A percentile compares a stretch with the other conserved stretches of the same genome.
phyloP scores from a whole-genome alignment of 2,329 filamentous ascomycete genomes.

The Paraphaeosphaeria sporulosa region DNA sequence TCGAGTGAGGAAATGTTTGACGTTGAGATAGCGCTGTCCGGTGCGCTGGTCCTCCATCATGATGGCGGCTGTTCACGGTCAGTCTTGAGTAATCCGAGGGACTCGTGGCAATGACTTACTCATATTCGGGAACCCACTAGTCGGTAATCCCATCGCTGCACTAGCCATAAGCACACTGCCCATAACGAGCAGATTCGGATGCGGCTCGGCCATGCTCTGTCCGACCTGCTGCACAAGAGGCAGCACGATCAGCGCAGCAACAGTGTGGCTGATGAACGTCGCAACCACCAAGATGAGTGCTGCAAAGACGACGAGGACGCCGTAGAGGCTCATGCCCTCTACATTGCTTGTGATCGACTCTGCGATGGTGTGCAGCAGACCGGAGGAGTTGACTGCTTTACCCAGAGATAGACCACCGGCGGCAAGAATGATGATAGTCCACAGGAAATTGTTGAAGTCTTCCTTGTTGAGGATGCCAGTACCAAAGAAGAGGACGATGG shows the following conservation, averaged over 20 bases:
- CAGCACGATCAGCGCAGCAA: slow-evolving; percentile 92
- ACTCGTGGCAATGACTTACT: slow-evolving; percentile 69
- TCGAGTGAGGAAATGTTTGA: slow-evolving; percentile 94
- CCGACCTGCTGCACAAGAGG: slow-evolving; percentile 90
- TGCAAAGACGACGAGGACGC: slow-evolving; percentile 85
- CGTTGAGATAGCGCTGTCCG: slow-evolving; percentile 87
- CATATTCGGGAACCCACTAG: slow-evolving; percentile 98
- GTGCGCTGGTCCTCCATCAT: slow-evolving; percentile 98
- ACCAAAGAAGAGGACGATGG: slow-evolving; percentile 94
- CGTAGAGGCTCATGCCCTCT: slow-evolving; percentile 81
- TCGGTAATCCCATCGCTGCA: slow-evolving; percentile 96
- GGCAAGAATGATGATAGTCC: slow-evolving; percentile 99
- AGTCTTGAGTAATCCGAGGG: slow-evolving; percentile 16
- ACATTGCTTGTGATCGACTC: slow-evolving; percentile 76
- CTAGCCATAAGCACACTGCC: slow-evolving; percentile 94
- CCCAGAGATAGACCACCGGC: slow-evolving; percentile 91
- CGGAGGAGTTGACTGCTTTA: slow-evolving; percentile 92
- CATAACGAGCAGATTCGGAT: slow-evolving; percentile 96
- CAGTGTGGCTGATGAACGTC: slow-evolving; percentile 97
- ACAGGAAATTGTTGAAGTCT: slow-evolving; percentile 99
- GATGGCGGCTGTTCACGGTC: slow-evolving; percentile 75
- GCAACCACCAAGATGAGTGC: slow-evolving; percentile 87
- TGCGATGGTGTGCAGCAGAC: slow-evolving; percentile 88
- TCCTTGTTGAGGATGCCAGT: slow-evolving; percentile 96
- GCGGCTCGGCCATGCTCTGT: slow-evolving; percentile 80